Percentiles rank a stretch among this genome's conserved stretches.
Evolutionary conservation across 1,284 basidiomycete species (phyloP).

Genomic region (Ceratobasidium sp.): DNA sequence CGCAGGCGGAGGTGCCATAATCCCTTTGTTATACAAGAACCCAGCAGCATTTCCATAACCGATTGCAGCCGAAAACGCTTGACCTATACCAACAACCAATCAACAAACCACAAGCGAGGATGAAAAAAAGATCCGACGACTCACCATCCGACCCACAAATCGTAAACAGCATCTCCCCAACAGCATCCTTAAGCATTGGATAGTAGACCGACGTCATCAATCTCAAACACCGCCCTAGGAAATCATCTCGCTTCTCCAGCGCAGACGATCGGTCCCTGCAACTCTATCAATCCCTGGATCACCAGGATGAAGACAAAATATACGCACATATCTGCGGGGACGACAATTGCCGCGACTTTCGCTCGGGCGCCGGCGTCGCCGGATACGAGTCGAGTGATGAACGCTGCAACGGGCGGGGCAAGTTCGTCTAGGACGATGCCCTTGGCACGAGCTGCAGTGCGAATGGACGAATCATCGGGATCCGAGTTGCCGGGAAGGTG

Average conservation of each 20-base stretch:
- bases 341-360: constrained; percentile 70
- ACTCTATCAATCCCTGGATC: background rate
- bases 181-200: constrained; percentile 71
- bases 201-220: constrained; percentile 80
- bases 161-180: constrained; percentile 87
- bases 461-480: constrained; percentile 70
- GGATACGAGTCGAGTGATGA: constrained; percentile 74
- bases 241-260: constrained; percentile 74
- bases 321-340: constrained; percentile 73
- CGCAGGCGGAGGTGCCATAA: constrained; percentile 67
- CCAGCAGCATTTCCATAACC: constrained; percentile 95
- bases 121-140: no score
- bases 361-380: constrained; percentile 68
- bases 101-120: no score
- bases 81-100: constrained; percentile 60
- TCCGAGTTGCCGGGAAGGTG: constrained; percentile 74
- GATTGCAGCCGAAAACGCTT: constrained; percentile 73
- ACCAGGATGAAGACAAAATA: background rate
- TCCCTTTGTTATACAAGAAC: constrained; percentile 88
- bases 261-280: constrained; percentile 74
- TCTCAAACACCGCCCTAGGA: constrained; percentile 83
- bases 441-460: constrained; percentile 63
- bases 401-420: constrained; percentile 76
- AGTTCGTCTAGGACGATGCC: constrained; percentile 74
- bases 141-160: constrained; percentile 83